Percentiles rank a stretch among this genome's conserved stretches.
These are phyloP conservation scores for Fusarium brachygibbosum DNA, from an alignment of 2,329 filamentous ascomycete genomes.

Conservation along the genomic window DNA sequence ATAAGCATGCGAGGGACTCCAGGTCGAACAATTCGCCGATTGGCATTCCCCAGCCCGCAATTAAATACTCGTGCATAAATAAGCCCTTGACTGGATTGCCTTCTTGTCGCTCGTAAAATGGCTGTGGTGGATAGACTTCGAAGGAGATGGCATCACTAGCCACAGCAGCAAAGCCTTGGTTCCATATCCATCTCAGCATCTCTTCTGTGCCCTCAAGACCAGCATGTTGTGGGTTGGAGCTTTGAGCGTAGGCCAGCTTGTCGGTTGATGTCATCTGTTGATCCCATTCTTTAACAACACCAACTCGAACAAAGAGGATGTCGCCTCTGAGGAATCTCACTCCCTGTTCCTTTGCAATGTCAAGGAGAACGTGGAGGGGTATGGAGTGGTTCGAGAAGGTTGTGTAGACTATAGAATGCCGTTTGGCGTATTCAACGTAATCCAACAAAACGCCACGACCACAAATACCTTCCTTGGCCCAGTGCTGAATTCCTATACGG, in stretches of 20 bases:
- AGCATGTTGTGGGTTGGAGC: constrained; percentile 7
- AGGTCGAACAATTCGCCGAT: constrained; percentile 3
- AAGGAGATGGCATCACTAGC: constrained; percentile 6
- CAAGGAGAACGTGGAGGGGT: not conserved
- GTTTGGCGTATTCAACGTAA: constrained; percentile 3
- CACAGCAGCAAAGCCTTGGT: constrained; percentile 8
- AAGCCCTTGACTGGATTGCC: not conserved
- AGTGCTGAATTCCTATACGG: constrained; percentile 2
- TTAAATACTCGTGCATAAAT: constrained; percentile 13
- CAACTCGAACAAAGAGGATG: not conserved
- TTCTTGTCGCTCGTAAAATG: not conserved
- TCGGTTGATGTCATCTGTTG: constrained; percentile 1
- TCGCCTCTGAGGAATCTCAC: not conserved
- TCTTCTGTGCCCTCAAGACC: constrained; percentile 11
- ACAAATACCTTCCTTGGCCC: constrained; percentile 10
- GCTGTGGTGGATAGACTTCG: not conserved
- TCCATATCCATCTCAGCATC: constrained; percentile 15
- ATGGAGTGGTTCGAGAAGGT: constrained; percentile 8
- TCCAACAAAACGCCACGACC: constrained; percentile 7
- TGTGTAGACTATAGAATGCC: not conserved
- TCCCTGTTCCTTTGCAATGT: not conserved
- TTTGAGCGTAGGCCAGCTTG: constrained; percentile 2
- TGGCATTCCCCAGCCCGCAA: constrained; percentile 10
- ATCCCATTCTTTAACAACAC: not conserved
- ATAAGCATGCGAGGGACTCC: not conserved